A percentile compares a stretch with the other conserved stretches of the same genome.
phyloP scores from a whole-genome alignment of 2,329 filamentous ascomycete genomes.

The Epicoccum nigrum region DNA sequence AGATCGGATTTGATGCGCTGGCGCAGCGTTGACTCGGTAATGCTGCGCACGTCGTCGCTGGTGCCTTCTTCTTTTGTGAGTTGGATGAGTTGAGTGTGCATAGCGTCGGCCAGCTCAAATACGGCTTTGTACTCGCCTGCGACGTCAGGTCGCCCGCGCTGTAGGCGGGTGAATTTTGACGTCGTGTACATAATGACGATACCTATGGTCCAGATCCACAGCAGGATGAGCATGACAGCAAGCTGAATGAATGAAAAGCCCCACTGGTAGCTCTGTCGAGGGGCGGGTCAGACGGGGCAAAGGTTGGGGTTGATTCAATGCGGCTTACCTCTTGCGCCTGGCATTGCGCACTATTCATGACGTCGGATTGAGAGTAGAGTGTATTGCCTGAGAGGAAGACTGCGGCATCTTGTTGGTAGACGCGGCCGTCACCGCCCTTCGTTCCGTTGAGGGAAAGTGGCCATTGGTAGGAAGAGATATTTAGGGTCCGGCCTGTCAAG shows the following conservation, averaged over 20 bases:
- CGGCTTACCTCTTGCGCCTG: conserved; percentile 3
- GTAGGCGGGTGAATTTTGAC: conserved; percentile 9
- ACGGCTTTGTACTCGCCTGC: conserved; percentile 24
- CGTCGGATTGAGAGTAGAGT: neutral
- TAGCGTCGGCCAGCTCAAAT: conserved; percentile 24
- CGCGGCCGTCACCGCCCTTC: too few relatives aligned
- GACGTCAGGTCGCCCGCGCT: conserved; percentile 2
- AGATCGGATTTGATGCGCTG: conserved; percentile 3
- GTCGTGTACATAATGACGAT: conserved; percentile 16
- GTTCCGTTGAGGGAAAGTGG: neutral
- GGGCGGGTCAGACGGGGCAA: too few relatives aligned
- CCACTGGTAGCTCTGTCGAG: conserved; percentile 25
- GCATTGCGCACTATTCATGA: neutral
- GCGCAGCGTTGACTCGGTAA: neutral
- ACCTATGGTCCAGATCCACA: conserved; percentile 23
- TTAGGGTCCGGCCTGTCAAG: neutral
- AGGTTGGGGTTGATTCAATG: too few relatives aligned
- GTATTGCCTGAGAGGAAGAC: neutral
- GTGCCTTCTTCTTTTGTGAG: neutral
- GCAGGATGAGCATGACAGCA: conserved; percentile 13
- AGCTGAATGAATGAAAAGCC: conserved; percentile 32
- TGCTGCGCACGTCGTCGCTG: neutral
- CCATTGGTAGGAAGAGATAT: neutral
- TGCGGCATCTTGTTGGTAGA: neutral
- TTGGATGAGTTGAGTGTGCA: conserved; percentile 15